Conservation (phyloP, 1,284 basidiomycete genomes). For the Cystobasidium slooffiae region DNA sequence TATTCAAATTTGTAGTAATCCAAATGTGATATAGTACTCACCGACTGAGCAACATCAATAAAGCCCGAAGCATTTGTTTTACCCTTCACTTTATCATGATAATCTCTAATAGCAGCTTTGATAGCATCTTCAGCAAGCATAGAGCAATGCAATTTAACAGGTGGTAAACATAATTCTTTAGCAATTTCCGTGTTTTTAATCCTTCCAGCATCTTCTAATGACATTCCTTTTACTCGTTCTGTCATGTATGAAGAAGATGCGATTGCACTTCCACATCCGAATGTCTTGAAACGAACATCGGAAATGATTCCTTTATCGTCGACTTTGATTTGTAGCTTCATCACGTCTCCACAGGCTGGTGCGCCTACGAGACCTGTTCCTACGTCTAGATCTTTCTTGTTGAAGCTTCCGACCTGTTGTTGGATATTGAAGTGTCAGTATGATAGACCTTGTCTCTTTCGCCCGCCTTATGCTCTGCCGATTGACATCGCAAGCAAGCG, state of each 20-base stretch:
- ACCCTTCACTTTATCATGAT: constrained; percentile 61
- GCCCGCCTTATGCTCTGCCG: too few relatives aligned
- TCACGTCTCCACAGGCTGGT: constrained; percentile 76
- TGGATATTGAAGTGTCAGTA: not conserved
- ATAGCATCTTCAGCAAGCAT: constrained; percentile 99
- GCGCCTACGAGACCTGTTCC: constrained; percentile 98
- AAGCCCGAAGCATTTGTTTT: constrained; percentile 61
- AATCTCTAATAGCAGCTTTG: constrained; percentile 74
- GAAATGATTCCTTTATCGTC: constrained; percentile 90
- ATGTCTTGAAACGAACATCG: constrained; percentile 99
- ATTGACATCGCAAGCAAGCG: not conserved
- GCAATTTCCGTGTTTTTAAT: constrained; percentile 99
- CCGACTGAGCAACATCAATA: constrained; percentile 76
- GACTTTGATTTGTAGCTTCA: constrained; percentile 88
- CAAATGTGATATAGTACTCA: too few relatives aligned
- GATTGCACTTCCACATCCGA: constrained; percentile 95
- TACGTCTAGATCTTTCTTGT: constrained; percentile 86
- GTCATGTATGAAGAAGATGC: constrained; percentile 97
- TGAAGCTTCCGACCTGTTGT: constrained; percentile 85
- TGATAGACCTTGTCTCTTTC: not conserved
- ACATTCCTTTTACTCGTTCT: constrained; percentile 67
- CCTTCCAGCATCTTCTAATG: constrained; percentile 68
- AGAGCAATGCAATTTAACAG: constrained; percentile 70
- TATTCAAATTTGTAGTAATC: too few relatives aligned
- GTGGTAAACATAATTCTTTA: constrained; percentile 91